Evolutionary conservation across 495 filamentous ascomycete genomes (phyloP), one percentile per base, ranked within the genome.

Genomic region (Neurospora africana): DNA sequence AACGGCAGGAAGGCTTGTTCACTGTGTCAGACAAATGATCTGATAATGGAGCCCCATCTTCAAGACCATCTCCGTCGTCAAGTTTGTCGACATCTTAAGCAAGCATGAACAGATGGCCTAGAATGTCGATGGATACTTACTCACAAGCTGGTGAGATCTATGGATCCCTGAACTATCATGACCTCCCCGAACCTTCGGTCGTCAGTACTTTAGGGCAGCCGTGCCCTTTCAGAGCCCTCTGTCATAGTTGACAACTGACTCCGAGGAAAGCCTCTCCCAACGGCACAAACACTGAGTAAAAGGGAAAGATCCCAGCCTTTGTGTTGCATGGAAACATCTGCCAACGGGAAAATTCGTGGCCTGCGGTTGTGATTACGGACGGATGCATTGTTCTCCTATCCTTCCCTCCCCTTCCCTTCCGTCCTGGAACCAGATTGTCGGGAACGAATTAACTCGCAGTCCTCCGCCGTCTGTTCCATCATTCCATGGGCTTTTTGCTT

Each of bases 341-440:
- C 23, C 53, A 33, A 61, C 53, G 53, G 53, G 21, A 61, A 33
- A 33, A 15, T 30, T 17, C 27, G 53, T 27, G 53, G 15, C 15
- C 53, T 65, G 53, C 53, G 53, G 53, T 33, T 33, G 53, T 33
- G 53, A 27, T 33, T 9, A 27, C 53, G 53, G 53, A 65, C 33
- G 23, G 27, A 35, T 65, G 27, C 30, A 33, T 33, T 65, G 15
- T 65, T 19, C 53, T 33, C 13, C 15, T 61, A 61, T 61, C 53
- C 23, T 30, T 30, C 53, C 27, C 30, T 33, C 13, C 53, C 53
- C 15, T 61, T 33, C 53, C 53, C 27, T 65, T 65, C 27, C 53
- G 53, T 65, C 27, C 53, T 44, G 68, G 72, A 73, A 43, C 72
- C 72, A 70, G 43, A 68, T 37, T 41, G 72, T 43, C 69, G 72